A percentile compares a stretch with the other conserved stretches of the same genome.
Evolutionary conservation across 2,329 filamentous ascomycete genomes (phyloP).

Genomic region (Delphinella strobiligena): DNA sequence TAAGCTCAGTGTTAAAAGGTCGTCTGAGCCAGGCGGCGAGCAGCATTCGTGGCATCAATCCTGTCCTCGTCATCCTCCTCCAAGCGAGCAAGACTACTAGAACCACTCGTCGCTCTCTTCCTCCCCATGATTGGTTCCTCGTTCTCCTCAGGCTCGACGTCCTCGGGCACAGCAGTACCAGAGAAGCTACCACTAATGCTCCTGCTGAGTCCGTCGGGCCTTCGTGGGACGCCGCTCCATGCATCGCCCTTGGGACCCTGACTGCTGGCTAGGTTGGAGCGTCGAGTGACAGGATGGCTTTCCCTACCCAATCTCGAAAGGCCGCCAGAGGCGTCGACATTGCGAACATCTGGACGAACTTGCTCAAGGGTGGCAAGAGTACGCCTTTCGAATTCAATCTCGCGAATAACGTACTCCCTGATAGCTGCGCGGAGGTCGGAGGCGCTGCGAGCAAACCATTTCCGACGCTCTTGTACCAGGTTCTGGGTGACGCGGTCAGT

Average conservation of each 20-base stretch:
- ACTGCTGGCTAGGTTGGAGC: constrained; percentile 68
- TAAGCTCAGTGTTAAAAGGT: constrained; percentile 55
- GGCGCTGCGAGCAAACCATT: constrained; percentile 80
- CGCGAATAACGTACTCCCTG: constrained; percentile 81
- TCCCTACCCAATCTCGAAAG: constrained; percentile 83
- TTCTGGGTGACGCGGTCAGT: constrained; percentile 82
- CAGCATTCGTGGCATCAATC: constrained; percentile 89
- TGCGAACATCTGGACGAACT: constrained; percentile 81
- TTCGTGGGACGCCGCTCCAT: constrained; percentile 86
- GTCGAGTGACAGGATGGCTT: constrained; percentile 62
- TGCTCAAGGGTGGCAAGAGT: constrained; percentile 87
- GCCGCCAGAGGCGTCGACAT: constrained; percentile 83
- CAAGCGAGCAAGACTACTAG: constrained; percentile 45
- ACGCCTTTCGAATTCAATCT: constrained; percentile 90
- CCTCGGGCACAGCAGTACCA: constrained; percentile 40
- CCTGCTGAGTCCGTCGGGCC: constrained; percentile 64
- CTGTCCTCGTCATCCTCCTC: constrained; percentile 83
- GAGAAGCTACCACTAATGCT: constrained; percentile 65
- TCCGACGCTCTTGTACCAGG: constrained; percentile 73
- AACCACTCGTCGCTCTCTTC: constrained; percentile 36
- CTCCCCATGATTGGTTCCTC: constrained; percentile 29
- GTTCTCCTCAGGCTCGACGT: constrained; percentile 31
- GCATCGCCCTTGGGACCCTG: constrained; percentile 97
- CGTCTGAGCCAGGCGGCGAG: constrained; percentile 83
- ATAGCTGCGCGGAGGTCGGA: constrained; percentile 74